Percentiles rank a stretch among this genome's conserved stretches.
phyloP scores from a whole-genome alignment of 805 yeast genomes.

The Ogataea ramenticola region DNA sequence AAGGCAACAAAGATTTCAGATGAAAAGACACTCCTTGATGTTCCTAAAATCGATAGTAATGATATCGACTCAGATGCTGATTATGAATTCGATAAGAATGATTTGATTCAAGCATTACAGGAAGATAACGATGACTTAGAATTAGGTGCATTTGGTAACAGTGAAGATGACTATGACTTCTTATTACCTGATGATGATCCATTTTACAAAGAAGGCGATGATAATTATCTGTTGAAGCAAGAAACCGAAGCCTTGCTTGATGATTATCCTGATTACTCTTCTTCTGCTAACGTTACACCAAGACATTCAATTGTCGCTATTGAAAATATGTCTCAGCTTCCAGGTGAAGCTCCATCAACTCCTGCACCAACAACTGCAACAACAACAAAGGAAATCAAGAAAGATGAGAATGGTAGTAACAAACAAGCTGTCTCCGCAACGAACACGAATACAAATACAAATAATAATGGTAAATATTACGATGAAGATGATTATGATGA shows the following conservation, averaged over 20 bases:
- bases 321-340: background rate
- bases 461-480: background rate
- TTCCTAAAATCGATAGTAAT: slow-evolving; percentile 43
- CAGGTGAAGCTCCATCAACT: background rate
- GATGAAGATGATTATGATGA: slow-evolving; percentile 30
- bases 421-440: background rate
- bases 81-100: slow-evolving; percentile 49
- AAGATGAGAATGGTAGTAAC: background rate
- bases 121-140: slow-evolving; percentile 32
- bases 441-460: too few relatives aligned
- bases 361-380: too few relatives aligned
- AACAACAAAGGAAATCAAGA: background rate
- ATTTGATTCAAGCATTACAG: slow-evolving; percentile 30
- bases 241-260: slow-evolving; percentile 37
- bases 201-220: slow-evolving; percentile 8
- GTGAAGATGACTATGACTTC: slow-evolving; percentile 27
- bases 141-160: slow-evolving; percentile 25
- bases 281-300: slow-evolving; percentile 22
- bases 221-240: slow-evolving; percentile 28
- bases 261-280: slow-evolving; percentile 25
- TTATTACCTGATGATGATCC: slow-evolving; percentile 20
- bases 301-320: slow-evolving; percentile 23
- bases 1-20: slow-evolving; percentile 21
- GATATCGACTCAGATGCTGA: slow-evolving; percentile 53
- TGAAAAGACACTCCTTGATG: slow-evolving; percentile 30